These are phyloP conservation scores for Cystofilobasidium macerans DNA, from an alignment of 768 basidiomycete species.

Conservation along the genomic window DNA sequence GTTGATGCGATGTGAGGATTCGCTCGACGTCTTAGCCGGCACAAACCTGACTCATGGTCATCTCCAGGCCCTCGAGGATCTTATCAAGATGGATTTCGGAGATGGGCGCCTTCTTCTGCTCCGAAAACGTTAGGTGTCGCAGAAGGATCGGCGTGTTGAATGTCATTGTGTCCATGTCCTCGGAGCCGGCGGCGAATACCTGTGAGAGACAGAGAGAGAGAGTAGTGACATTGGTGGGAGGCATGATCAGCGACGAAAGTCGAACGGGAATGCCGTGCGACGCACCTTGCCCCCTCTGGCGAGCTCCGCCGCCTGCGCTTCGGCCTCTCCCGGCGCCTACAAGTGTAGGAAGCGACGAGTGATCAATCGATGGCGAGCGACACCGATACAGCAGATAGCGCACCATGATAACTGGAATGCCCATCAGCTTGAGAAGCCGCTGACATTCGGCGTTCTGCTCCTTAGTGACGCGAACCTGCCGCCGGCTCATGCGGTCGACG, in stretches of 20 bases:
- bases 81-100: constrained; percentile 74
- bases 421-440: constrained; percentile 79
- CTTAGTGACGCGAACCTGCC: constrained; percentile 86
- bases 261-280: too few relatives aligned
- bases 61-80: constrained; percentile 75
- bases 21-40: too few relatives aligned
- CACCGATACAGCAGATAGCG: too few relatives aligned
- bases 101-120: constrained; percentile 94
- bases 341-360: not conserved
- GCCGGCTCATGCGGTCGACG: constrained; percentile 73
- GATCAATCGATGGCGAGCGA: too few relatives aligned
- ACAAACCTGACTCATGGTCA: constrained; percentile 76
- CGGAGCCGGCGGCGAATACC: constrained; percentile 96
- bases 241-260: not conserved
- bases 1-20: too few relatives aligned
- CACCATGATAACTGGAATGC: constrained; percentile 87
- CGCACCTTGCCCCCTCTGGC: constrained; percentile 84
- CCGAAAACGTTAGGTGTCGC: constrained; percentile 93
- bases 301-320: constrained; percentile 96
- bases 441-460: constrained; percentile 96
- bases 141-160: constrained; percentile 83
- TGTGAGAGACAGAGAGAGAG: constrained; percentile 32
- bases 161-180: constrained; percentile 99
- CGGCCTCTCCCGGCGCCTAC: constrained; percentile 95
- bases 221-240: not conserved